Percentiles rank a stretch among this genome's conserved stretches.
Evolutionary conservation across 768 basidiomycete species (phyloP).

Genomic region (Kwoniella heveanensis): DNA sequence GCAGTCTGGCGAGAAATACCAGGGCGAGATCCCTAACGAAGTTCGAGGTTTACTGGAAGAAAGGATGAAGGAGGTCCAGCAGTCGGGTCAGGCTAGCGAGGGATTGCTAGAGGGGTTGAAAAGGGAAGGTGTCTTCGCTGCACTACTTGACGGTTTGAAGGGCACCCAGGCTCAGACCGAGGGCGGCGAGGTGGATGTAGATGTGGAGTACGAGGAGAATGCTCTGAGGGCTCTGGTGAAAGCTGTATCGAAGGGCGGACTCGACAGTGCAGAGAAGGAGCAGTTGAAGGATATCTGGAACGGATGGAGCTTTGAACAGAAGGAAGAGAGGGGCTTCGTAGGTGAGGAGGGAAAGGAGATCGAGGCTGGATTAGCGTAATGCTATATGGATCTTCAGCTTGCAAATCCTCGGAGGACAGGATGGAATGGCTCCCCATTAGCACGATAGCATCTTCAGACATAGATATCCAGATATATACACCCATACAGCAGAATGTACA

Average conservation of each 20-base stretch:
- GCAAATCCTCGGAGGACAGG: too few species aligned
- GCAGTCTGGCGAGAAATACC: conserved; percentile 38
- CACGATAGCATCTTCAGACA: neutral
- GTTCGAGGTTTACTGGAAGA: conserved; percentile 36
- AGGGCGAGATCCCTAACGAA: conserved; percentile 40
- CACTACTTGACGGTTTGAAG: conserved; percentile 27
- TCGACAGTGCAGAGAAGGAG: conserved; percentile 12
- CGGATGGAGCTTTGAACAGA: conserved; percentile 4
- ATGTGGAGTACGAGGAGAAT: conserved; percentile 48
- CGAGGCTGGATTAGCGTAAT: neutral
- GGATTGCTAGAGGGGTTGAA: conserved; percentile 34
- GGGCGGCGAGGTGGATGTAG: conserved; percentile 13
- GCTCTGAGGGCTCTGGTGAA: conserved; percentile 35
- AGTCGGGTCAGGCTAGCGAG: conserved; percentile 8
- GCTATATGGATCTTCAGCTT: neutral
- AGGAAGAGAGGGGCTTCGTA: conserved; percentile 21
- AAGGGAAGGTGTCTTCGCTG: conserved; percentile 25
- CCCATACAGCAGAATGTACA: too few species aligned
- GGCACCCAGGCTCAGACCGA: neutral
- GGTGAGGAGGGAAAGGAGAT: conserved; percentile 21
- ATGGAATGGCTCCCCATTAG: too few species aligned
- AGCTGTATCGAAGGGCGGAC: conserved; percentile 30
- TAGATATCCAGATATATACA: too few species aligned
- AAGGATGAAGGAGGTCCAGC: conserved; percentile 16
- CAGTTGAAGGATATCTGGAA: conserved; percentile 23